These are phyloP conservation scores for Gypsophila paniculata DNA, from an alignment of 179 eudicot species.

Conservation along the genomic window DNA sequence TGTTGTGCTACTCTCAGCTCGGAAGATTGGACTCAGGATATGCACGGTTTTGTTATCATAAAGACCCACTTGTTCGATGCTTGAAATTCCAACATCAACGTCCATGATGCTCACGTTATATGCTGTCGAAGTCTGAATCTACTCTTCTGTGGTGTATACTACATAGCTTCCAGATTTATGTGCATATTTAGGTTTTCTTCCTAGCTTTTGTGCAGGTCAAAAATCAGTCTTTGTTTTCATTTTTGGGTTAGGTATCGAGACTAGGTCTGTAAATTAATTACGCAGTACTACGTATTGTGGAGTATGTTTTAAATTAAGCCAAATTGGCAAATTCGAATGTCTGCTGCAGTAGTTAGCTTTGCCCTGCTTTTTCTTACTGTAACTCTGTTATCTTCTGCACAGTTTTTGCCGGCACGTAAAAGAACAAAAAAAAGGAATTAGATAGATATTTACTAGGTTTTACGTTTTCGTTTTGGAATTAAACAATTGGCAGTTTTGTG, in stretches of 20 bases:
- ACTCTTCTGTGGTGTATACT: too few species aligned
- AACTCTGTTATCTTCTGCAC: neutral
- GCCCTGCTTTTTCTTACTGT: neutral
- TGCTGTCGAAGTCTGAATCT: too few species aligned
- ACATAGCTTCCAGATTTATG: neutral
- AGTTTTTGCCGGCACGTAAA: neutral
- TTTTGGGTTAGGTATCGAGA: neutral
- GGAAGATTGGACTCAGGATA: neutral
- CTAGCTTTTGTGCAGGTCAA: conserved; percentile 1
- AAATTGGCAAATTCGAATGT: neutral
- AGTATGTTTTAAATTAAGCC: conserved; percentile 2
- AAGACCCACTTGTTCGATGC: too few species aligned
- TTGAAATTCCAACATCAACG: too few species aligned
- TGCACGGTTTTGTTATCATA: neutral
- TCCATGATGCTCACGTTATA: too few species aligned
- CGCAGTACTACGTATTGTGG: neutral
- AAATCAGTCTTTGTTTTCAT: neutral
- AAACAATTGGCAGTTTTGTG: too few species aligned
- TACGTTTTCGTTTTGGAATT: too few species aligned
- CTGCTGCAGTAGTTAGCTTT: neutral
- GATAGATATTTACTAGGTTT: too few species aligned
- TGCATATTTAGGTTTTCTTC: neutral
- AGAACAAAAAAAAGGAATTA: too few species aligned
- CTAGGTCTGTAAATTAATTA: neutral
- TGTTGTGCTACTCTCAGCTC: neutral